Percentiles rank a stretch among this genome's conserved stretches.
Evolutionary conservation across 2,329 filamentous ascomycete genomes (phyloP).

Genomic region (Boeremia exigua): DNA sequence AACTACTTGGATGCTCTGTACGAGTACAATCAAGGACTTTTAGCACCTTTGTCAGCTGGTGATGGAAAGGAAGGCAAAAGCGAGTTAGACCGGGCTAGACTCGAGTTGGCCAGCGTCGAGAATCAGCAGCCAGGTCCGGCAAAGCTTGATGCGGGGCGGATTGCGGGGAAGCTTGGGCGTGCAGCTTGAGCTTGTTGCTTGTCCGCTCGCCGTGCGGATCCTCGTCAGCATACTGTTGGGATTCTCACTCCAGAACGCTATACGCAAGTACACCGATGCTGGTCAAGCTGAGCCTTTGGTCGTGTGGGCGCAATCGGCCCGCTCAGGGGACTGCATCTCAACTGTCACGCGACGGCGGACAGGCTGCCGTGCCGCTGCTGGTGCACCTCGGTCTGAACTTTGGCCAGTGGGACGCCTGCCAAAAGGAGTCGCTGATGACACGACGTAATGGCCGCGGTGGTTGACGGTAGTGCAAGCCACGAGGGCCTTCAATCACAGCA

Average conservation of each 20-base stretch:
- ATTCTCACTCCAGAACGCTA: no score
- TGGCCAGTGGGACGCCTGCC: neutral
- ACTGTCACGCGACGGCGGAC: constrained; percentile 1
- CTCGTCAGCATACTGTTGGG: no score
- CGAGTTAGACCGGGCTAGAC: constrained; percentile 21
- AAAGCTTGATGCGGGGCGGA: constrained; percentile 14
- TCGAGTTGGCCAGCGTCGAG: constrained; percentile 1
- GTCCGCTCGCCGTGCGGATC: no score
- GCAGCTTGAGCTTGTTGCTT: neutral
- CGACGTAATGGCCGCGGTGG: neutral
- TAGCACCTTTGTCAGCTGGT: neutral
- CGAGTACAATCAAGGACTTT: no score
- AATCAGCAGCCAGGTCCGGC: constrained; percentile 2
- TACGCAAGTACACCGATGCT: neutral
- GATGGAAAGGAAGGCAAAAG: constrained; percentile 10
- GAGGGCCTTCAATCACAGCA: neutral
- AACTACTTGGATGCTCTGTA: neutral
- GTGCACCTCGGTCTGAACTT: neutral
- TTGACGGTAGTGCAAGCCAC: constrained; percentile 12
- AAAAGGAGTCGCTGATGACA: neutral
- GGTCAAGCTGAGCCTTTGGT: neutral
- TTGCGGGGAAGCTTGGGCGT: constrained; percentile 12
- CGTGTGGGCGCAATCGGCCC: neutral
- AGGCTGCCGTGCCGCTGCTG: neutral
- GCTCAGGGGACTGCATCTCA: neutral